Evolutionary conservation across 75 land plant genomes (phyloP).

Genomic region (Larix kaempferi): DNA sequence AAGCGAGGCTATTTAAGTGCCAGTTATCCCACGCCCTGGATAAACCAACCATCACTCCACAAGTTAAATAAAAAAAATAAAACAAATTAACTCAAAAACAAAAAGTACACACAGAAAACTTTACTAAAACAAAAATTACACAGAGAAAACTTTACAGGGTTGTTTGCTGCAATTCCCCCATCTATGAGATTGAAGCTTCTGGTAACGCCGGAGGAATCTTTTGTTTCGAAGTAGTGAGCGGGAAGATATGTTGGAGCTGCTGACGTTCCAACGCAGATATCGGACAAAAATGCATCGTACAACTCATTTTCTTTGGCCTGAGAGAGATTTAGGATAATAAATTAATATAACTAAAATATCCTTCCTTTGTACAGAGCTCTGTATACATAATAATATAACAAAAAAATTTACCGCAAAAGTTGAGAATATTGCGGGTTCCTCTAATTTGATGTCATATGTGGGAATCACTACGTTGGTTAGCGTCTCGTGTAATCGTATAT

Average conservation of each 20-base stretch:
- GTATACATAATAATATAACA: no score
- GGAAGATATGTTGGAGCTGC: constrained; percentile 41
- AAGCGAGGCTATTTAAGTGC: no score
- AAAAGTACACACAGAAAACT: no score
- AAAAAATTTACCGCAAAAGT: no score
- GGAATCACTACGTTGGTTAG: constrained; percentile 54
- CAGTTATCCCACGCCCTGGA: no score
- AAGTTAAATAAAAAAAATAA: no score
- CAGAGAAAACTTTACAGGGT: constrained; percentile 10
- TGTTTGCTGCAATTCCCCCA: constrained; percentile 22
- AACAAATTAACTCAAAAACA: no score
- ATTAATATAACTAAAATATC: no score
- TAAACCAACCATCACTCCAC: no score
- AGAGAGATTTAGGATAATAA: no score
- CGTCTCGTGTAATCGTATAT: constrained; percentile 14
- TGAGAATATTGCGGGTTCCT: no score
- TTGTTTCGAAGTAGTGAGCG: constrained; percentile 11
- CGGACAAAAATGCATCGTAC: constrained; percentile 3
- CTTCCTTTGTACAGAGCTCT: no score
- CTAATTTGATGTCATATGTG: constrained; percentile 36
- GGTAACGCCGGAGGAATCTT: not conserved
- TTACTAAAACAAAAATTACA: not conserved
- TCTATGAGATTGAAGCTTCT: constrained; percentile 21
- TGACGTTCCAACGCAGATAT: not conserved
- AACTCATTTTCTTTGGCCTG: not conserved